Conservation (phyloP, 345 rosid genomes). For the Capsella bursapastoris region DNA sequence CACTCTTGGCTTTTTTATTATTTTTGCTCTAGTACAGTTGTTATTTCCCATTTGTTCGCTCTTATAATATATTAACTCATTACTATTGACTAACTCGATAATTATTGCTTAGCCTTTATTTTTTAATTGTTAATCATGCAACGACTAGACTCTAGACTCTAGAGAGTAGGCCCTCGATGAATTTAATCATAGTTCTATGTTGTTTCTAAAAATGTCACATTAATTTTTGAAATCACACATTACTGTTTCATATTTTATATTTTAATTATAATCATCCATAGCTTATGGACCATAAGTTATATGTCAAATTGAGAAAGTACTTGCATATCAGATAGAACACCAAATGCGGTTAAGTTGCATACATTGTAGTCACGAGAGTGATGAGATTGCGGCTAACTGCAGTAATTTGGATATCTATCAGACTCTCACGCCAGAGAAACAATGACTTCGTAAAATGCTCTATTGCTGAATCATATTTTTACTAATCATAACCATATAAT, state of each 20-base stretch:
- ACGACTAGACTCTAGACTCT: too few species aligned
- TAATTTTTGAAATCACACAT: background rate
- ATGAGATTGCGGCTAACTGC: background rate
- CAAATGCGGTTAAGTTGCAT: too few species aligned
- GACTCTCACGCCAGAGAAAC: background rate
- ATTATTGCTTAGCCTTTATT: background rate
- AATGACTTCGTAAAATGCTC: background rate
- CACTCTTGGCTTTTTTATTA: conserved; percentile 23
- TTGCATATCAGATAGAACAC: too few species aligned
- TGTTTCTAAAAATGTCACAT: background rate
- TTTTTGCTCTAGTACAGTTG: background rate
- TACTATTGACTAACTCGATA: background rate
- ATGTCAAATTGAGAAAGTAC: background rate
- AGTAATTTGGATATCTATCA: background rate
- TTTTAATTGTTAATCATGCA: background rate
- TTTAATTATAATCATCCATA: background rate
- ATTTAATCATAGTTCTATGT: background rate
- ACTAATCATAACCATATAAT: background rate
- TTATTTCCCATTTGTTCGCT: background rate
- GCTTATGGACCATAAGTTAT: background rate
- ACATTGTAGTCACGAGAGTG: background rate
- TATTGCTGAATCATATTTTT: background rate
- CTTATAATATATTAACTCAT: background rate
- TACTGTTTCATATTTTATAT: background rate
- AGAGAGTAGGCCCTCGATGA: too few species aligned